Conservation (phyloP, 352 stramenopile species). For the Hyaloperonospora brassicae region DNA sequence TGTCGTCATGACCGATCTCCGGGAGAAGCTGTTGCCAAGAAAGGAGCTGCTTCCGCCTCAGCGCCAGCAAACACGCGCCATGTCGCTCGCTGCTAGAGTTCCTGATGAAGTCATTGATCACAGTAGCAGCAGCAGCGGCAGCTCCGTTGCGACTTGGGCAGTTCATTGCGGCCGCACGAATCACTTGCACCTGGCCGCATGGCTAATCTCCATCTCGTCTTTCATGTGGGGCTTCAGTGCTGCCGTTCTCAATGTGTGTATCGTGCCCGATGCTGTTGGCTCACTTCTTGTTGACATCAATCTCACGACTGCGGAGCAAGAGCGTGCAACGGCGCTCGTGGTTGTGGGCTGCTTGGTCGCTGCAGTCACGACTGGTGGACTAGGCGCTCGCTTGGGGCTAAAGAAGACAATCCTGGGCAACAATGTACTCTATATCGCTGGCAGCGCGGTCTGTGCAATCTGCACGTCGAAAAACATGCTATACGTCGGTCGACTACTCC, state of each 20-base stretch:
- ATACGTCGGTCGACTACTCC: constrained; percentile 51
- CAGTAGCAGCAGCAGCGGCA: neutral
- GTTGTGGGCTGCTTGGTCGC: constrained; percentile 64
- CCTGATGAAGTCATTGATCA: neutral
- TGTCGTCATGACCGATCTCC: neutral
- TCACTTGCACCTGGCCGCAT: constrained; percentile 44
- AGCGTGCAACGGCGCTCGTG: constrained; percentile 66
- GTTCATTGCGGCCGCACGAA: constrained; percentile 17
- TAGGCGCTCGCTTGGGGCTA: constrained; percentile 50
- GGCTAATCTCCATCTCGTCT: constrained; percentile 61
- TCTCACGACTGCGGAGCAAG: constrained; percentile 59
- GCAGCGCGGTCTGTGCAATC: constrained; percentile 45
- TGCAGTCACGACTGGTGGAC: constrained; percentile 40
- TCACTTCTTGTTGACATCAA: constrained; percentile 71
- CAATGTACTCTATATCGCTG: constrained; percentile 65
- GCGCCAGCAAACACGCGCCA: constrained; percentile 4
- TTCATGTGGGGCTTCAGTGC: constrained; percentile 75
- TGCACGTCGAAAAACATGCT: constrained; percentile 51
- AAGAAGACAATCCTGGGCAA: constrained; percentile 64
- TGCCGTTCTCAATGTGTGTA: constrained; percentile 71
- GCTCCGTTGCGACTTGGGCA: neutral
- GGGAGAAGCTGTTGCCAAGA: constrained; percentile 31
- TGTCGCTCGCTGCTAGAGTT: too few species aligned
- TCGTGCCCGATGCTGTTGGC: constrained; percentile 57
- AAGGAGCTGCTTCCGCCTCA: constrained; percentile 11